These are phyloP conservation scores for Picea sitchensis DNA, from an alignment of 75 land plant genomes.

Conservation along the genomic window DNA sequence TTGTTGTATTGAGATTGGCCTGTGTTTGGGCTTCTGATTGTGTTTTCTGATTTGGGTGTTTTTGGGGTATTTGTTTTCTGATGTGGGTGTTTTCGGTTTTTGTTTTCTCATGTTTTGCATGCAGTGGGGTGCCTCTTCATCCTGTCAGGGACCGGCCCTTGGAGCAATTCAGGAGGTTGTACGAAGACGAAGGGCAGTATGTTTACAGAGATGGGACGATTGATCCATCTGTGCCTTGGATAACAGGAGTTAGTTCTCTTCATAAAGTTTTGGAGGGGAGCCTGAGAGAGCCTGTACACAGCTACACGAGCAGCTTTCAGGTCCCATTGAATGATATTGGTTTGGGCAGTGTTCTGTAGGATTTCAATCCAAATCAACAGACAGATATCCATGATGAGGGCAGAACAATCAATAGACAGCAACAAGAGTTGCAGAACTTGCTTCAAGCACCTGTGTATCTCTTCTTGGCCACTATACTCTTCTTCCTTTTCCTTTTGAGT, in stretches of 20 bases:
- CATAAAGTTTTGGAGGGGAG: conserved; percentile 3
- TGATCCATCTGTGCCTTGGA: conserved; percentile 10
- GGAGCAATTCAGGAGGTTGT: conserved; percentile 15
- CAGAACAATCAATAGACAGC: too few species aligned
- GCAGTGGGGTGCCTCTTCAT: conserved; percentile 15
- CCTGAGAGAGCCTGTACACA: conserved; percentile 7
- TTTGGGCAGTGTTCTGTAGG: background rate
- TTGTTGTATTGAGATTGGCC: background rate
- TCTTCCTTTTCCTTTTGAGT: too few species aligned
- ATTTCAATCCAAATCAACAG: too few species aligned
- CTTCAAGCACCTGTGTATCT: too few species aligned
- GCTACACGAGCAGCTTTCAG: conserved; percentile 6
- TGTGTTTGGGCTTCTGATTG: background rate
- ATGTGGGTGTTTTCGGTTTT: background rate
- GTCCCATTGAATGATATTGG: conserved; percentile 9
- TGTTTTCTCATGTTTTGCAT: background rate
- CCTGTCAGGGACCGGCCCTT: conserved; percentile 13
- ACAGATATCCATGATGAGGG: too few species aligned
- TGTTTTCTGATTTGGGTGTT: background rate
- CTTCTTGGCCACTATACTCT: too few species aligned
- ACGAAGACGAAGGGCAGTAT: conserved; percentile 15
- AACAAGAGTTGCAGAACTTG: too few species aligned
- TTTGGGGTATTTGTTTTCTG: background rate
- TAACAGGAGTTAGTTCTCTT: conserved; percentile 1
- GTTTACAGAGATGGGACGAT: conserved; percentile 17